Evolutionary conservation across 768 basidiomycete genomes (phyloP), one percentile per base, ranked within the genome.

Genomic region (Kwoniella sp.): DNA sequence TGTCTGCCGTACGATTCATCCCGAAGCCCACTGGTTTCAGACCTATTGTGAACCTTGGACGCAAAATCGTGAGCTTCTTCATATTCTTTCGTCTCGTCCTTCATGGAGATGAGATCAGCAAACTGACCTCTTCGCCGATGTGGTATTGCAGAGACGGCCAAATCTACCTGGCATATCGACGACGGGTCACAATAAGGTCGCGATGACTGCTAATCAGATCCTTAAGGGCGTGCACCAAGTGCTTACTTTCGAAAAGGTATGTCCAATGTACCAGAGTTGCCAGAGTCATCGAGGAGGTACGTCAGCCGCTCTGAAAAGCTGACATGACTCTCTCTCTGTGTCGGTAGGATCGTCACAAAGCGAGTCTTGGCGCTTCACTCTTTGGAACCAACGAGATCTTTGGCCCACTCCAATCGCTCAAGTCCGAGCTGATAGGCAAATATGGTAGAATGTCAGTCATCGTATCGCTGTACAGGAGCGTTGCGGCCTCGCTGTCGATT

Each of bases 11-110:
- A 1, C 86, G 96, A 1, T 83, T 97, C 7, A 82, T 99, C 22
- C 96, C 96, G 0, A 99, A 98, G 79, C 94, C 94, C 63, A 91
- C 88, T 2, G 96, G 96, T 0, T 92, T 98, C 2, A 85, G 96
- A 30, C 94, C 94, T 0, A 95, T 98, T 66, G 90, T 96, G 28
- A 98, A 99, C 75, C 83, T 98, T 48, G 79, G 79, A 3, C 50
- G 68, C 37, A 54, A 61, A 31, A 75, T 77, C 28, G 73, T 75
- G 30, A 29, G 73, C 71, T 8, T 54, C 5, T 13, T 11, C 23
- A 13, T 5, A 7, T 55, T 28, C 22, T 11, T 17, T 20, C 22
- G n/a, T 2, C 38, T 29, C 7, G 41, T 8, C 25, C 13, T 25
- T 13, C 5, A 22, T 28, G 48, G 23, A 13, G 11, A 26, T 30